Percentiles rank a stretch among this genome's conserved stretches.
phyloP scores from a whole-genome alignment of 805 yeast genomes.

The Barnettozyma sp. region DNA sequence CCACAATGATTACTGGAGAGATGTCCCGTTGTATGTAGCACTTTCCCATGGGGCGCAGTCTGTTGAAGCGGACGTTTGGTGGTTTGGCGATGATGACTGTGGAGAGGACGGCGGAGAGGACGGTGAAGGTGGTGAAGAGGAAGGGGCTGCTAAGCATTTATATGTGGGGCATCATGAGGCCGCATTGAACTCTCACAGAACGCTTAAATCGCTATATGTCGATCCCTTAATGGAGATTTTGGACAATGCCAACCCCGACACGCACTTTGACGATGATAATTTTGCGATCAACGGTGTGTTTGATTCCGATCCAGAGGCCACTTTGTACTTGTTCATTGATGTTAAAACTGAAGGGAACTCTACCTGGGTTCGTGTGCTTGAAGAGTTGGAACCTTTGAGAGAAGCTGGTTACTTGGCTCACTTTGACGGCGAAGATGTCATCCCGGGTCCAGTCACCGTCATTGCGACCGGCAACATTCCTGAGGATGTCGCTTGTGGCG shows the following conservation, averaged over 20 bases:
- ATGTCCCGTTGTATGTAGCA: constrained; percentile 53
- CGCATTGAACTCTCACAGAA: constrained; percentile 39
- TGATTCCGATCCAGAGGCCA: constrained; percentile 38
- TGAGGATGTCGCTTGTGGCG: constrained; percentile 27
- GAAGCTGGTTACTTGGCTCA: constrained; percentile 45
- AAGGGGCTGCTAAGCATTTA: no score
- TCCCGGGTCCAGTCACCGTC: constrained; percentile 52
- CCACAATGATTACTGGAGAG: constrained; percentile 71
- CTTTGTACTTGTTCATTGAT: constrained; percentile 61
- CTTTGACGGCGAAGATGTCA: constrained; percentile 30
- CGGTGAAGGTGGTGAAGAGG: no score
- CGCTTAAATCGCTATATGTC: constrained; percentile 48
- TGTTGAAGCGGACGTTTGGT: constrained; percentile 66
- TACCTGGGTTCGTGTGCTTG: constrained; percentile 43
- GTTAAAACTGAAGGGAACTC: constrained; percentile 44
- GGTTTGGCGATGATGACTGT: constrained; percentile 26
- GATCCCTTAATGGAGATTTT: constrained; percentile 46
- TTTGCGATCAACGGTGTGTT: constrained; percentile 34
- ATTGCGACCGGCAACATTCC: constrained; percentile 71
- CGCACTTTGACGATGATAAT: constrained; percentile 11
- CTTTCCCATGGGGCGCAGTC: constrained; percentile 46
- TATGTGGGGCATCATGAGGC: constrained; percentile 61
- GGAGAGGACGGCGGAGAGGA: no score
- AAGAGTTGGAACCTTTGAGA: constrained; percentile 45
- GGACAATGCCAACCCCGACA: constrained; percentile 37